phyloP scores from a whole-genome alignment of 139 green algal genomes.

The Closterium sp. region DNA sequence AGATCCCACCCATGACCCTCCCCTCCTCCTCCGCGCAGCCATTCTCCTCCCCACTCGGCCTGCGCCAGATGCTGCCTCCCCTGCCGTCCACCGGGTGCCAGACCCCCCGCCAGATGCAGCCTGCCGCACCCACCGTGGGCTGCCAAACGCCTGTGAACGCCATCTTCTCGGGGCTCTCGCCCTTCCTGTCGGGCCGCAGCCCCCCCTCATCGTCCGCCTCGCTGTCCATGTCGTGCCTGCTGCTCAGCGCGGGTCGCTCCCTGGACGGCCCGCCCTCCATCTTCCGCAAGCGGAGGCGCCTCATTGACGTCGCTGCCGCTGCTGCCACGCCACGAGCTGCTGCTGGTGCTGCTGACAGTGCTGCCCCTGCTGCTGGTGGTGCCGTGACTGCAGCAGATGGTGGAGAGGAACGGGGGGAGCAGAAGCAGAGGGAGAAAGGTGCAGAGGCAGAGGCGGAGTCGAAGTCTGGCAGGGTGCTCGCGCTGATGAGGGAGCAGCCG shows the following conservation, averaged over 20 bases:
- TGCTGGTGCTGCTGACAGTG: slow-evolving; percentile 9
- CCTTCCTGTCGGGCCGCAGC: neutral
- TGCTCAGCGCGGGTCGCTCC: slow-evolving; percentile 46
- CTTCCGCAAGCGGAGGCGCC: slow-evolving; percentile 34
- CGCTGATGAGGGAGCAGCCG: neutral
- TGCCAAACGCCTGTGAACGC: neutral
- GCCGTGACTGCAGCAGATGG: neutral
- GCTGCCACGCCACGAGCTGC: neutral
- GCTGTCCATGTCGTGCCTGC: slow-evolving; percentile 37
- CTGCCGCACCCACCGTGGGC: neutral
- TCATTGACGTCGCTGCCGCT: slow-evolving; percentile 9
- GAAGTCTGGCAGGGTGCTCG: slow-evolving; percentile 1
- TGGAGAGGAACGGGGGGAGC: neutral
- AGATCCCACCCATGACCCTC: neutral
- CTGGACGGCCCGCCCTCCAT: slow-evolving; percentile 50
- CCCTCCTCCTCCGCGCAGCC: slow-evolving; percentile 5
- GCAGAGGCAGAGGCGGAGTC: neutral
- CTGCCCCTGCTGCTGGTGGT: neutral
- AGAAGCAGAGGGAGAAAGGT: slow-evolving; percentile 4
- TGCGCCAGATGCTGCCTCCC: slow-evolving; percentile 36
- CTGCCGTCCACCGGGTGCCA: neutral
- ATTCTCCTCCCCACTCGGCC: slow-evolving; percentile 34
- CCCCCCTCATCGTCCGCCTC: neutral
- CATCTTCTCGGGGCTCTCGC: neutral
- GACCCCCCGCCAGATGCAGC: neutral